Evolutionary conservation across 1,284 basidiomycete genomes (phyloP).

Genomic region (Ganoderma resinaceum): DNA sequence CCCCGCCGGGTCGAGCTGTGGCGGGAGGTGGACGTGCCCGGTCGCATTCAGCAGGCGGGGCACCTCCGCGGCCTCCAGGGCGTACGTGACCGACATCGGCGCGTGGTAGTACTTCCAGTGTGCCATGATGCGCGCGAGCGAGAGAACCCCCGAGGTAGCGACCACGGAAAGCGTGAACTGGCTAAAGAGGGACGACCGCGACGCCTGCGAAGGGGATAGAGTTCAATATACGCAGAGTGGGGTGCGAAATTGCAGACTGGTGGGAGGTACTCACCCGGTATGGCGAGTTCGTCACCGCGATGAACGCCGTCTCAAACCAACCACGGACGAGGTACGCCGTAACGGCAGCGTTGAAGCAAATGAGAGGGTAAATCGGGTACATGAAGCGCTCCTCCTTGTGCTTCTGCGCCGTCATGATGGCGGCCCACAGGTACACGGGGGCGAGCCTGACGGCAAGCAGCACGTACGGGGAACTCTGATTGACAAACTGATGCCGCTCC

Average conservation of each 20-base stretch:
- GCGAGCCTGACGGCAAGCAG: slow-evolving; percentile 78
- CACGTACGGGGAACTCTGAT: slow-evolving; percentile 80
- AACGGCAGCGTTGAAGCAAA: slow-evolving; percentile 95
- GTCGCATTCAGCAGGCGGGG: slow-evolving; percentile 82
- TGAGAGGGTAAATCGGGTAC: slow-evolving; percentile 91
- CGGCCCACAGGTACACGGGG: slow-evolving; percentile 92
- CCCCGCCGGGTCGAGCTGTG: slow-evolving; percentile 42
- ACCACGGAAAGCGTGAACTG: slow-evolving; percentile 78
- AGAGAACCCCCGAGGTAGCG: slow-evolving; percentile 69
- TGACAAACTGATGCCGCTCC: slow-evolving; percentile 55
- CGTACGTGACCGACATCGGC: slow-evolving; percentile 78
- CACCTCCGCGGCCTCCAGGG: slow-evolving; percentile 82
- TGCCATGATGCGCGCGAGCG: slow-evolving; percentile 81
- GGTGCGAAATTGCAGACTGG: neutral
- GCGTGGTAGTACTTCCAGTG: slow-evolving; percentile 92
- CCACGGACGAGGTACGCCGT: slow-evolving; percentile 84
- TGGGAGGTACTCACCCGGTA: slow-evolving; percentile 70
- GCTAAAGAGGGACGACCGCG: slow-evolving; percentile 78
- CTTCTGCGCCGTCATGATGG: slow-evolving; percentile 79
- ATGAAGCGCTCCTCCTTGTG: slow-evolving; percentile 99
- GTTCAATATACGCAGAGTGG: slow-evolving; percentile 8
- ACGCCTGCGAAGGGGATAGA: slow-evolving; percentile 61
- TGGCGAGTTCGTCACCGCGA: slow-evolving; percentile 80
- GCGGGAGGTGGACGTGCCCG: slow-evolving; percentile 58
- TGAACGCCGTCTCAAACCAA: slow-evolving; percentile 83